Conservation (phyloP, 78 protist genomes). For the Ministeria vibrans region DNA sequence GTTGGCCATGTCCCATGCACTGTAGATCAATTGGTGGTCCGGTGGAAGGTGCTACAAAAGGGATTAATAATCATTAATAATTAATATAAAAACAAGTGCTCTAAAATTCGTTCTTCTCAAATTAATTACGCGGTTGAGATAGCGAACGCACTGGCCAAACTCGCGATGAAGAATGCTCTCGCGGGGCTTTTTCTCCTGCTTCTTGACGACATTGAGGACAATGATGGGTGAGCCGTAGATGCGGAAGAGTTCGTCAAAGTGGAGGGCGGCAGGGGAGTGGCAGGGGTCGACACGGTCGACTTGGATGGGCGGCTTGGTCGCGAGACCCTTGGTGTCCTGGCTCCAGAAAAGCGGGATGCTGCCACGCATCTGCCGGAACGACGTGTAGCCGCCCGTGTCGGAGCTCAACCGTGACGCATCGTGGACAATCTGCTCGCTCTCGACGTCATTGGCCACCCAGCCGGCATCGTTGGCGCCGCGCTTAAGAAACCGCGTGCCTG, state of each 20-base stretch:
- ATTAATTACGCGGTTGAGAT: conserved; percentile 33
- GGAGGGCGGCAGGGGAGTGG: conserved; percentile 65
- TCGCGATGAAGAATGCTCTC: conserved; percentile 64
- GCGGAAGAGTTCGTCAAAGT: conserved; percentile 68
- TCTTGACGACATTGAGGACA: conserved; percentile 73
- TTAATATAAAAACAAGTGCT: background rate
- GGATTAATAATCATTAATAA: too few species aligned
- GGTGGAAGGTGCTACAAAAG: conserved; percentile 1
- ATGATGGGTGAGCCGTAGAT: conserved; percentile 78
- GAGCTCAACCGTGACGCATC: conserved; percentile 5
- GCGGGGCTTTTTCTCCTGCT: conserved; percentile 80
- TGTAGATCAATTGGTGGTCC: conserved; percentile 15
- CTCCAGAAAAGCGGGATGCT: conserved; percentile 94
- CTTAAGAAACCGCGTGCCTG: conserved; percentile 95
- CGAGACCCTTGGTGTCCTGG: conserved; percentile 38
- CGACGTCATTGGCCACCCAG: conserved; percentile 95
- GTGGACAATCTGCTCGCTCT: conserved; percentile 89
- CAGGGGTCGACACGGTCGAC: conserved; percentile 74
- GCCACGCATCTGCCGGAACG: conserved; percentile 83
- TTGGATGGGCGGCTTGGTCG: conserved; percentile 58
- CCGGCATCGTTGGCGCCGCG: conserved; percentile 88
- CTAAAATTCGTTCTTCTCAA: background rate
- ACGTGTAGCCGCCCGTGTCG: conserved; percentile 7
- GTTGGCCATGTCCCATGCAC: conserved; percentile 58
- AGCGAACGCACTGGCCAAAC: conserved; percentile 40